phyloP scores from a whole-genome alignment of 2,329 filamentous ascomycete species.

The Periconia macrospinosa region DNA sequence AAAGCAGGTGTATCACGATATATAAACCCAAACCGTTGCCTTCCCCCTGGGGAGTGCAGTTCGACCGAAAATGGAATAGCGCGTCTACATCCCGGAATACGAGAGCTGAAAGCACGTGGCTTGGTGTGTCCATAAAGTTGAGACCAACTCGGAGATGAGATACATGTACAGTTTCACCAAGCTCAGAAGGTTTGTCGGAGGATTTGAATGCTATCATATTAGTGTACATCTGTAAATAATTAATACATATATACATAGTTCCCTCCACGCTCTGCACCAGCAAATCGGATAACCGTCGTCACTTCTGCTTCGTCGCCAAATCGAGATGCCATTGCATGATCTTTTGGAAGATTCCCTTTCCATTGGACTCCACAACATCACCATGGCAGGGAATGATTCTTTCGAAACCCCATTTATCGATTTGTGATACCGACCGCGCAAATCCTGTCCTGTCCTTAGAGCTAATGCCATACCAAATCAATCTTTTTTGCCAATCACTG shows the following conservation, averaged over 20 bases:
- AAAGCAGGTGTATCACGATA: not conserved
- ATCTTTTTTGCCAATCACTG: slow-evolving; percentile 75
- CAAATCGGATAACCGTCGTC: not conserved
- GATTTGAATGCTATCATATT: not conserved
- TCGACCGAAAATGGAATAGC: no score
- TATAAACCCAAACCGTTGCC: no score
- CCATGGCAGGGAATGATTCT: slow-evolving; percentile 91
- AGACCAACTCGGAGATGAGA: no score
- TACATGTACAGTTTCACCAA: no score
- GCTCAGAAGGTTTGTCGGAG: no score
- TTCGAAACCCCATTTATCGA: slow-evolving; percentile 81
- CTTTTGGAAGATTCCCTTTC: slow-evolving; percentile 74
- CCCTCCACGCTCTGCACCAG: not conserved
- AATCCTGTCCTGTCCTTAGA: slow-evolving; percentile 67
- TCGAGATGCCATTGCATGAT: slow-evolving; percentile 83
- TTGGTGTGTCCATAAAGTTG: no score
- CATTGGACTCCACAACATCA: slow-evolving; percentile 76
- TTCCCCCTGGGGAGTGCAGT: not conserved
- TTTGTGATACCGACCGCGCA: slow-evolving; percentile 67
- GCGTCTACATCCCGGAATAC: no score
- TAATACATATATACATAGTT: not conserved
- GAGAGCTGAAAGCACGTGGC: no score
- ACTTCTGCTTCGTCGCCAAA: slow-evolving; percentile 20
- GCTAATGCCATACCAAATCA: slow-evolving; percentile 76
- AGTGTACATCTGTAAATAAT: not conserved